Evolutionary conservation across 2,329 filamentous ascomycete genomes (phyloP).

Genomic region (Lecanicillium sp.): DNA sequence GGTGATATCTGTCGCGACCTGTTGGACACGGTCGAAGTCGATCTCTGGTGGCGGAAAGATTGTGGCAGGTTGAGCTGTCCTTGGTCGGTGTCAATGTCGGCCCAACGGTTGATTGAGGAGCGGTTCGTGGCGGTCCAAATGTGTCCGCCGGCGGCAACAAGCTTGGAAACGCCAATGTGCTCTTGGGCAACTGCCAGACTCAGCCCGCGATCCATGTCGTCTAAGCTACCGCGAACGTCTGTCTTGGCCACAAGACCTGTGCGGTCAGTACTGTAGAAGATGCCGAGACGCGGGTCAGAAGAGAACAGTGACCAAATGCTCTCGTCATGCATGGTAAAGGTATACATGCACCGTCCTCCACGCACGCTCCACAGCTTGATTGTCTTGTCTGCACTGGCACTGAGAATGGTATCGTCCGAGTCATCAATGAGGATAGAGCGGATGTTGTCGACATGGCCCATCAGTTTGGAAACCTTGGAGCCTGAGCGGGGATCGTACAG

Average conservation of each 20-base stretch:
- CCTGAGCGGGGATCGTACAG: constrained; percentile 87
- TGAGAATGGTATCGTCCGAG: constrained; percentile 83
- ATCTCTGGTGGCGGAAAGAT: constrained; percentile 38
- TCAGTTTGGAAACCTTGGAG: constrained; percentile 88
- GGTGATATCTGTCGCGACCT: constrained; percentile 25
- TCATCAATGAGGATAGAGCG: constrained; percentile 85
- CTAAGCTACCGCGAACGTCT: constrained; percentile 65
- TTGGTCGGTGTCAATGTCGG: constrained; percentile 70
- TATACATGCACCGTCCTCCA: constrained; percentile 93
- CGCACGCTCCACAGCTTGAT: constrained; percentile 98
- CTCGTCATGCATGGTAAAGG: constrained; percentile 96
- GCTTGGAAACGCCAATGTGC: constrained; percentile 68
- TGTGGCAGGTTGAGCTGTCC: constrained; percentile 56
- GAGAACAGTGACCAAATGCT: constrained; percentile 96
- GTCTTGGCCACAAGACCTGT: constrained; percentile 95
- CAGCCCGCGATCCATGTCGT: constrained; percentile 71
- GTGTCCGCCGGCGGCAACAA: constrained; percentile 62
- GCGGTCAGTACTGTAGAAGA: constrained; percentile 93
- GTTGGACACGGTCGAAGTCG: constrained; percentile 34
- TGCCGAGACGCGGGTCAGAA: constrained; percentile 70
- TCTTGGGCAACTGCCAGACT: constrained; percentile 90
- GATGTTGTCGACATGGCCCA: constrained; percentile 92
- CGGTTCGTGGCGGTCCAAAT: constrained; percentile 87
- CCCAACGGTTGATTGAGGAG: constrained; percentile 89
- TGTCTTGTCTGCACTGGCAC: constrained; percentile 90